Evolutionary conservation across 2,329 filamentous ascomycete species (phyloP), one percentile per base, ranked within the genome.

Genomic region (Coleophoma eucalyptorum): DNA sequence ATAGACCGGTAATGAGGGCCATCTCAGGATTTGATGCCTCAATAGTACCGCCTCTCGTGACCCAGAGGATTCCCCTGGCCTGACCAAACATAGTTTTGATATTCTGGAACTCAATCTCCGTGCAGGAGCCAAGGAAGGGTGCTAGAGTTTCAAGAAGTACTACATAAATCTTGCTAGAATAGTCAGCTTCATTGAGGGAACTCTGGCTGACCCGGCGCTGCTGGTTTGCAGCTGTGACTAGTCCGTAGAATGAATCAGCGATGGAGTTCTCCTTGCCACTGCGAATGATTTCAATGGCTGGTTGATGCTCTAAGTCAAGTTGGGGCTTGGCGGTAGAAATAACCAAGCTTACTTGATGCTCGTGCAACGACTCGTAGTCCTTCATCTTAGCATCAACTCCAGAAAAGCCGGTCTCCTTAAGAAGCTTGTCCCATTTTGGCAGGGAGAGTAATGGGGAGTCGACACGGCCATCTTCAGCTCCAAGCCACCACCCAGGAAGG

Each of bases 61-160:
- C 48, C 48, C 48, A 49, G 12, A 49, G 38, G 15, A 49, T 19
- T 37, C 48, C 40, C 5, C 21, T 44, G 11, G 37, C 15, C 10
- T 40, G 37, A 13, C 2, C 15, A 10, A 40, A 40, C 37, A 38
- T 38, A 5, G 35, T 15, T 38, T 38, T 38, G 35, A 38, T 5
- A 12, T 40, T 40, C 0, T 64, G 45, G 52, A 76, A 80, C 10
- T 69, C 62, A 0, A 57, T 15, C 13, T 71, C 60, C 2, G 55
- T 57, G 69, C 76, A 74, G 31, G 63, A 45, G 54, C 71, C 74
- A n/a, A 77, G 13, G 18, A 52, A 37, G 8, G 49, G 43, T 19
- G 18, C 33, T 21, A 46, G 21, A 4, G 33, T 21, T 38, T 51
- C 43, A 19, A 51, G 34, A 34, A 51, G 43, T 7, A 32, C 18